phyloP scores from a whole-genome alignment of 2,329 filamentous ascomycete species.

The Juglanconis juglandina region DNA sequence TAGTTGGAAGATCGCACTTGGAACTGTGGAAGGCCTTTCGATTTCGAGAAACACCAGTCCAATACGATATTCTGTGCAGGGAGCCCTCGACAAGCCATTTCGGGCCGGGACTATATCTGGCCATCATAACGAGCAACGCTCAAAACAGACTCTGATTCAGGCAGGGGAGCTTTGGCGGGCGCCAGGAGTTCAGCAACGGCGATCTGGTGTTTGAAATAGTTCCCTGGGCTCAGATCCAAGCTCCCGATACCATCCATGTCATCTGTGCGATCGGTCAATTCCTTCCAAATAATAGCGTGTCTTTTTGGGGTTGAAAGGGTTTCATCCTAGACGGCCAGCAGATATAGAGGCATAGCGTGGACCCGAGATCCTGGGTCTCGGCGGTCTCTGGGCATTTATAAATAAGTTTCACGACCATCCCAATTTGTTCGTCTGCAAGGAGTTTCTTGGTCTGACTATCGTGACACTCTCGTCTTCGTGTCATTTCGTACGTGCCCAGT shows the following conservation, averaged over 20 bases:
- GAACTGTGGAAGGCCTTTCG: background rate
- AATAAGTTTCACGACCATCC: constrained; percentile 7
- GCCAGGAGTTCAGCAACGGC: constrained; percentile 8
- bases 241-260: background rate
- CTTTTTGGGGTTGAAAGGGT: constrained; percentile 4
- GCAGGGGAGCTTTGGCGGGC: background rate
- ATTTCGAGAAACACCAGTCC: background rate
- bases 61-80: background rate
- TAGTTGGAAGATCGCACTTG: background rate
- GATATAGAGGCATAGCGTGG: background rate
- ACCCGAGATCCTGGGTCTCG: background rate
- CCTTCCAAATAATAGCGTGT: constrained; percentile 1
- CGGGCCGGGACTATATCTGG: constrained; percentile 7
- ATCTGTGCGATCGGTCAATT: constrained; percentile 5
- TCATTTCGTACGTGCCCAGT: background rate
- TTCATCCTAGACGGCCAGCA: constrained; percentile 6
- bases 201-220: constrained; percentile 15
- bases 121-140: background rate
- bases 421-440: background rate
- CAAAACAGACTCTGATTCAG: constrained; percentile 18
- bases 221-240: constrained; percentile 1
- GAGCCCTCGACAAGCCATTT: background rate
- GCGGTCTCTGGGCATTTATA: background rate
- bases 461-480: background rate
- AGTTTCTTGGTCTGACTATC: background rate